Base-by-base conservation (phyloP, 2,329 filamentous ascomycete species). In the Hypoxylon sp. region DNA sequence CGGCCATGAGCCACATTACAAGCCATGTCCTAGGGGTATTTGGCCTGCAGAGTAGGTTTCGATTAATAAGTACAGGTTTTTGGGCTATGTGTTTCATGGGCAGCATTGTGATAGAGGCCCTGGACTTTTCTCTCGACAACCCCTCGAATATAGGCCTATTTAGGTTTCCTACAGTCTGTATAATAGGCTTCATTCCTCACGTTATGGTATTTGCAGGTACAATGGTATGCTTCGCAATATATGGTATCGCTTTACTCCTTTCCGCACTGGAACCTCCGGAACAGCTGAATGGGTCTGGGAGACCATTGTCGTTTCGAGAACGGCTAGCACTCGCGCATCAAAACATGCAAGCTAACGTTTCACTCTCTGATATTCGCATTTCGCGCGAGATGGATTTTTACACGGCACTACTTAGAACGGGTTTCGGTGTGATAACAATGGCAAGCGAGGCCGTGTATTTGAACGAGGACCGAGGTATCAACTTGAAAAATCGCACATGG, bases 371-470 rank as follows among this genome's bases (percentile, higher is more conserved):
- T 42, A 88, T 98, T 39, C 89, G 91, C 11, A 88, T 98, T 60
- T 93, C 91, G 47, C 90, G 92, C 83, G 90, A 94, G 61, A 97
- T 98, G 84, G 96, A 99, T 78, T 98, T 98, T 77, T 99, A 98
- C 78, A 97, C 94, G 0, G 92, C 94, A 0, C 84, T 98, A 3
- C 85, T 98, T 2, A 91, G 94, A 66, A 89, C 94, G 37, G 96
- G 96, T 0, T 98, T 98, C 76, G 91, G 90, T 10, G 90, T 95
- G 11, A 89, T 98, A 67, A 97, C 94, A 0, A 95, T 97, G 79
- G 96, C 96, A 0, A 97, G 94, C 74, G 94, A 98, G 80, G 95
- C 95, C 3, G 96, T 98, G 0, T 98, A 97, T 76, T 84, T 99
- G 10, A 97, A 98, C 68, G 95, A 98, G 79, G 95, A 95, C 50